Evolutionary conservation across 2,329 filamentous ascomycete species (phyloP), one percentile per base, ranked within the genome.

Genomic region (Sporothrix euskadiensis): DNA sequence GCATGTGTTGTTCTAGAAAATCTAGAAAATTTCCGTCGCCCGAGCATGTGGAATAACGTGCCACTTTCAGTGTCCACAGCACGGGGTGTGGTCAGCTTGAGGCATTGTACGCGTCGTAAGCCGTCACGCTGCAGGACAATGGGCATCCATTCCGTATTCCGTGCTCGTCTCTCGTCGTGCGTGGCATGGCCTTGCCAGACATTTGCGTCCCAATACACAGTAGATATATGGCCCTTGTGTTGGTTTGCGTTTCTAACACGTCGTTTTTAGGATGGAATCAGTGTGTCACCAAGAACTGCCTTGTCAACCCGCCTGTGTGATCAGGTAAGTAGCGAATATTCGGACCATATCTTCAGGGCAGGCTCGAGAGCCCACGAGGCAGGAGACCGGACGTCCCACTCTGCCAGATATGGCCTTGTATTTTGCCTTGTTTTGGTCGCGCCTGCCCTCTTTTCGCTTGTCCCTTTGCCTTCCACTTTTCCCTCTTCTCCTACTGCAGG

Each of bases 31-130:
- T 44, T 47, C 39, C n/a, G 61, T 66, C 41, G 61, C 39, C 12
- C n/a, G 14, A 63, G 39, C 61, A 65, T 65, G 39, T 65, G 39
- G 59, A 47, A 47, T 65, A 65, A 47, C 39, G 39, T 47, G 39
- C 39, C 8, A 5, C 0, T 49, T 41, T 26, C n/a, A 26, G 47
- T 65, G 61, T 16, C 61, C 61, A 65, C 39, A 47, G 14, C 3
- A 26, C 19, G 59, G 52, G 22, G 2, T 4, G 52, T 12, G 52
- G n/a, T 26, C n/a, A n/a, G 22, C 6, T 8, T 1, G 22, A 26
- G 22, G 22, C 12, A 10, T 57, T 12, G 57, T 41, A 63, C 57
- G 61, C 61, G 61, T 47, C 39, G 35, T 47, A 10, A 19, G 26
- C 7, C 59, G 35, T 63, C 57, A 63, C 57, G 32, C 35, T 63